A percentile compares a stretch with the other conserved stretches of the same genome.
Evolutionary conservation across 1,139 yeast genomes (phyloP).

Genomic region (Blastobotrys indianensis): DNA sequence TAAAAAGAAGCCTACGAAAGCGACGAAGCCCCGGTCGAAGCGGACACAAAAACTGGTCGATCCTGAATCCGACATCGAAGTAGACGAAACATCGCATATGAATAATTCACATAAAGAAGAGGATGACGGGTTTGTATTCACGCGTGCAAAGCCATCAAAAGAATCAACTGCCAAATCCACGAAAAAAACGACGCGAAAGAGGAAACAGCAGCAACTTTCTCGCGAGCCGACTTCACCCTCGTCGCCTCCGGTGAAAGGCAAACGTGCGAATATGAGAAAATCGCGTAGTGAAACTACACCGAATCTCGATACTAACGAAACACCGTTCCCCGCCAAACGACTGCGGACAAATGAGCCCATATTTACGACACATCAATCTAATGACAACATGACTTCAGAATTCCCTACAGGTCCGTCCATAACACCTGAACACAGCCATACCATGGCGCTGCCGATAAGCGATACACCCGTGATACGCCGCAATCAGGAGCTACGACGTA

Average conservation of each 20-base stretch:
- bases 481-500: conserved; percentile 34
- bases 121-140: conserved; percentile 25
- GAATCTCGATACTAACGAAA: conserved; percentile 4
- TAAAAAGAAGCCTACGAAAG: neutral
- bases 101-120: conserved; percentile 12
- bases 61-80: neutral
- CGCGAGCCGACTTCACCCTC: conserved; percentile 11
- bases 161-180: neutral
- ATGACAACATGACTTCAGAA: conserved; percentile 4
- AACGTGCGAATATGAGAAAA: conserved; percentile 1
- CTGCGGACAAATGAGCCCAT: conserved; percentile 2
- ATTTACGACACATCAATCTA: neutral
- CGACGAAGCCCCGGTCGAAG: neutral
- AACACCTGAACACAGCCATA: conserved; percentile 12
- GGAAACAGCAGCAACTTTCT: conserved; percentile 3
- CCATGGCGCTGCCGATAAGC: conserved; percentile 35
- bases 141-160: conserved; percentile 10
- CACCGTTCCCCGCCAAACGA: conserved; percentile 10
- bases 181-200: conserved; percentile 2
- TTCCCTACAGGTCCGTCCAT: conserved; percentile 4
- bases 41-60: neutral
- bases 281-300: neutral
- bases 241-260: conserved; percentile 4
- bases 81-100: neutral
- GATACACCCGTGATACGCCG: conserved; percentile 41